Conservation (phyloP, 768 basidiomycete genomes). For the Scleroderma citrinum region DNA sequence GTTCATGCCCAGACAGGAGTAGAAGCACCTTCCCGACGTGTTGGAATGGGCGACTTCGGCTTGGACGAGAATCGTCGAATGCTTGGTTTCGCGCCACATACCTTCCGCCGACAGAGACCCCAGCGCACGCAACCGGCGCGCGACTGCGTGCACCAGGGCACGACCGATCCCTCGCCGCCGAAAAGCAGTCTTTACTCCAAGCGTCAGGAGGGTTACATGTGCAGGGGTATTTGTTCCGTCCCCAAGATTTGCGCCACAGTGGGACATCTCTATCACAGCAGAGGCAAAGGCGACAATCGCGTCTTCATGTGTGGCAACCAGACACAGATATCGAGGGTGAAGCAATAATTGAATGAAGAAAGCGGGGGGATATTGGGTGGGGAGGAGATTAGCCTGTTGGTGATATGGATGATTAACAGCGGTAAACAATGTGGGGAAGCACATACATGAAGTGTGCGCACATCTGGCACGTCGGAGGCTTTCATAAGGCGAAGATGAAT, state of each 20-base stretch:
- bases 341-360: conserved; percentile 29
- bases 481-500: conserved; percentile 23
- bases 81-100: no score
- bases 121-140: conserved; percentile 18
- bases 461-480: conserved; percentile 21
- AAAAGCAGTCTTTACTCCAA: conserved; percentile 23
- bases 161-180: conserved; percentile 26
- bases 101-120: background rate
- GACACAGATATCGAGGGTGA: conserved; percentile 23
- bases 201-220: conserved; percentile 23
- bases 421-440: background rate
- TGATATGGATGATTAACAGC: background rate
- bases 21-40: conserved; percentile 20
- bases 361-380: conserved; percentile 22
- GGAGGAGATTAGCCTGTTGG: conserved; percentile 19
- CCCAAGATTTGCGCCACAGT: background rate
- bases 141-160: conserved; percentile 21
- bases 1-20: conserved; percentile 24
- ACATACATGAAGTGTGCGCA: conserved; percentile 24
- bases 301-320: conserved; percentile 19
- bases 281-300: conserved; percentile 25
- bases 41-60: conserved; percentile 25
- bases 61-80: conserved; percentile 16
- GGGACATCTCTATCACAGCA: conserved; percentile 10
- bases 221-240: conserved; percentile 8